These are phyloP conservation scores for Rhizopus delemar DNA, from an alignment of 371 early-diverging fungal genomes.

Conservation along the genomic window DNA sequence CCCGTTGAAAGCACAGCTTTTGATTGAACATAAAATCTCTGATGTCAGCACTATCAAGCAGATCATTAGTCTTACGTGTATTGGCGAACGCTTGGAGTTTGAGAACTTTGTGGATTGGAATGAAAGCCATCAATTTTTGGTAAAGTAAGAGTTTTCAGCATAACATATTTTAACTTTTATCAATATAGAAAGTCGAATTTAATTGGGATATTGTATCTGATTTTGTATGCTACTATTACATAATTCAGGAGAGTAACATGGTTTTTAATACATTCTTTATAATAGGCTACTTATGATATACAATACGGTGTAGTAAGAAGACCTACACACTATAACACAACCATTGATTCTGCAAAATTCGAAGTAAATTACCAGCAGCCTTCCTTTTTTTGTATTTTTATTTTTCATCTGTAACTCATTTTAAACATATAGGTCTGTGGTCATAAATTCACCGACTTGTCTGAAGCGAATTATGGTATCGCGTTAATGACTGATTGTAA, in stretches of 20 bases:
- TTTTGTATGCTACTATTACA: slow-evolving; percentile 38
- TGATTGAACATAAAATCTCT: slow-evolving; percentile 65
- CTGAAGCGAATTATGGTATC: slow-evolving; percentile 93
- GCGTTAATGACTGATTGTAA: slow-evolving; percentile 93
- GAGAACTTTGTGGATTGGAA: slow-evolving; percentile 87
- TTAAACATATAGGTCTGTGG: slow-evolving; percentile 61
- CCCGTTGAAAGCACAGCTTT: slow-evolving; percentile 60
- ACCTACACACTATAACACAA: slow-evolving; percentile 93
- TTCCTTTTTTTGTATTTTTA: not conserved
- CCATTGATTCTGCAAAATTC: slow-evolving; percentile 85
- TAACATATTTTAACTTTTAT: not conserved
- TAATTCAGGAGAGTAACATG: not conserved
- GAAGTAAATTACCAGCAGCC: slow-evolving; percentile 26
- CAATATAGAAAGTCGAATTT: slow-evolving; percentile 86
- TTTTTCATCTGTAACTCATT: not conserved
- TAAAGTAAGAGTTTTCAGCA: slow-evolving; percentile 16
- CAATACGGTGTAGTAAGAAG: slow-evolving; percentile 91
- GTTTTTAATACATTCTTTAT: not conserved
- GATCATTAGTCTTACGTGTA: slow-evolving; percentile 66
- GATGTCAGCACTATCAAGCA: slow-evolving; percentile 70
- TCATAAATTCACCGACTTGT: slow-evolving; percentile 94
- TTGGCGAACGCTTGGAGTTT: slow-evolving; percentile 79
- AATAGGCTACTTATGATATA: slow-evolving; percentile 89
- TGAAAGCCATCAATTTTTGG: slow-evolving; percentile 85
- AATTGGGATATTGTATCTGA: slow-evolving; percentile 83